These are phyloP conservation scores for Chaetomium tenue DNA, from an alignment of 495 filamentous ascomycete genomes.

Conservation along the genomic window DNA sequence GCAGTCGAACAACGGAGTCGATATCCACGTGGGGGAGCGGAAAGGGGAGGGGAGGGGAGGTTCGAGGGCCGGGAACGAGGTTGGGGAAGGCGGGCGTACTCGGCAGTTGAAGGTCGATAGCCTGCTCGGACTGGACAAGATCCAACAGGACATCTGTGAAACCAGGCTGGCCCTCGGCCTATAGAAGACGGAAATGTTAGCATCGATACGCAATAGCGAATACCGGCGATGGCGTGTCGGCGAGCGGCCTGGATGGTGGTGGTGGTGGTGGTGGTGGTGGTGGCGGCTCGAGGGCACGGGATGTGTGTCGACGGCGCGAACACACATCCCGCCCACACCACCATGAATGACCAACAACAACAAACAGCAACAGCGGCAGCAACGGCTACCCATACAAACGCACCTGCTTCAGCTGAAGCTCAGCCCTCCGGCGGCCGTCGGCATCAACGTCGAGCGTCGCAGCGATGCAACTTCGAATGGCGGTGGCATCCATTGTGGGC, in stretches of 20 bases:
- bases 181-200: slow-evolving; percentile 22
- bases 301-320: slow-evolving; percentile 10
- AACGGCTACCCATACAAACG: slow-evolving; percentile 32
- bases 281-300: neutral
- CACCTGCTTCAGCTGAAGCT: slow-evolving; percentile 93
- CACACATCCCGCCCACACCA: neutral
- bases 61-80: slow-evolving; percentile 12
- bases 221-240: slow-evolving; percentile 18
- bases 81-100: slow-evolving; percentile 54
- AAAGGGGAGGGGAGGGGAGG: too few species aligned
- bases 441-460: slow-evolving; percentile 84
- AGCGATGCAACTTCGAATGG: slow-evolving; percentile 81
- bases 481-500: slow-evolving; percentile 77
- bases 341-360: neutral
- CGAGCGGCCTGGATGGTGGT: neutral
- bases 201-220: slow-evolving; percentile 14
- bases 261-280: neutral
- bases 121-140: slow-evolving; percentile 83
- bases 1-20: slow-evolving; percentile 2
- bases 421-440: slow-evolving; percentile 78
- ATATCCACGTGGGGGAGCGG: neutral
- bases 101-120: slow-evolving; percentile 77
- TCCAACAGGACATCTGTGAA: slow-evolving; percentile 90
- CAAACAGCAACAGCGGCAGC: neutral
- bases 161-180: slow-evolving; percentile 89